phyloP scores from a whole-genome alignment of 441 rosid genomes.

The Sinapis alba region DNA sequence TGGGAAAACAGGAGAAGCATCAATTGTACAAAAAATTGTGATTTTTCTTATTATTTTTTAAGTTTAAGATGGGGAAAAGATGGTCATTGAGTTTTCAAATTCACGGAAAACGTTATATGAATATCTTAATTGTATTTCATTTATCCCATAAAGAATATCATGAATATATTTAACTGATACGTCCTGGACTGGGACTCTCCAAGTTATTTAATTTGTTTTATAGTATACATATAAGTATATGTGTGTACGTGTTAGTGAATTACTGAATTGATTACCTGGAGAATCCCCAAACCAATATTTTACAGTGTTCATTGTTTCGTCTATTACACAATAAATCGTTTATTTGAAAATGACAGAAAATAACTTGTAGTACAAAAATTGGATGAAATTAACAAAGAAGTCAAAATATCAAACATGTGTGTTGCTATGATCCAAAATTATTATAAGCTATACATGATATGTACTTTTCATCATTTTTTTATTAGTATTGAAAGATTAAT shows the following conservation, averaged over 20 bases:
- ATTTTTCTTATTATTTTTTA: not conserved
- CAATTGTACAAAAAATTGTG: constrained; percentile 24
- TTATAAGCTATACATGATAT: not conserved
- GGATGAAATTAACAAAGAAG: not conserved
- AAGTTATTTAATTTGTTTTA: not conserved
- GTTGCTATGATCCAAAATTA: not conserved
- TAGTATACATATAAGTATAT: too few species aligned
- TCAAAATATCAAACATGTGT: not conserved
- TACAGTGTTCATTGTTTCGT: not conserved
- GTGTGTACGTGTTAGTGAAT: not conserved
- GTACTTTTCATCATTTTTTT: not conserved
- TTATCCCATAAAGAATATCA: not conserved
- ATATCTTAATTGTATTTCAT: not conserved
- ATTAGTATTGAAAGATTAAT: not conserved
- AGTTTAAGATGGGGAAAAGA: not conserved
- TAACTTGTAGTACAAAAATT: not conserved
- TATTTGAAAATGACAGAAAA: not conserved
- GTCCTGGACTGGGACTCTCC: not conserved
- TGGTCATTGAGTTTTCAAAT: not conserved
- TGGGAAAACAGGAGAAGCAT: constrained; percentile 22
- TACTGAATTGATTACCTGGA: not conserved
- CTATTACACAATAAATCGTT: not conserved
- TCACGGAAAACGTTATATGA: not conserved
- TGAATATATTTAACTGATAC: constrained; percentile 3
- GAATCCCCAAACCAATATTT: not conserved